Conservation (phyloP, 2,329 filamentous ascomycete species). For the Aphanocladium album region DNA sequence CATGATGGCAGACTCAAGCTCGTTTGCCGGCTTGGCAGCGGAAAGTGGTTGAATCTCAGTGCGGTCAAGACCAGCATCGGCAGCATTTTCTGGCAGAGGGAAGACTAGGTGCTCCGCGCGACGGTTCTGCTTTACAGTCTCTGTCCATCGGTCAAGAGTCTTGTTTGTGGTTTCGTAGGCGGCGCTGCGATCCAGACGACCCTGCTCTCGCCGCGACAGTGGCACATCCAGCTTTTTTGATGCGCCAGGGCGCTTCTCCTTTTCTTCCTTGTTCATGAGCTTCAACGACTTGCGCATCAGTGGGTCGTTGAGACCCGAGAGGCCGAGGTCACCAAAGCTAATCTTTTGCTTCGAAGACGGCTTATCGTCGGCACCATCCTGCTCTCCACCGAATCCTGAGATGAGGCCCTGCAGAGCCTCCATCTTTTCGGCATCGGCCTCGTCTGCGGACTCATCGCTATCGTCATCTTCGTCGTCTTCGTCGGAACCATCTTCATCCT, state of each 20-base stretch:
- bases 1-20: slow-evolving; percentile 81
- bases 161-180: slow-evolving; percentile 91
- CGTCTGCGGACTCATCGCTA: slow-evolving; percentile 48
- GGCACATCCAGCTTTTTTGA: slow-evolving; percentile 74
- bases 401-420: slow-evolving; percentile 65
- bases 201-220: slow-evolving; percentile 79
- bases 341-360: slow-evolving; percentile 59
- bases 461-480: slow-evolving; percentile 47
- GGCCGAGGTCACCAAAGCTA: slow-evolving; percentile 66
- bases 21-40: slow-evolving; percentile 62
- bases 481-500: slow-evolving; percentile 28
- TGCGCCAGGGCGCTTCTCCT: slow-evolving; percentile 39
- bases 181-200: slow-evolving; percentile 71
- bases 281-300: slow-evolving; percentile 75
- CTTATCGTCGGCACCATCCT: slow-evolving; percentile 41
- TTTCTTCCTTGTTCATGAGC: slow-evolving; percentile 61
- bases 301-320: slow-evolving; percentile 67
- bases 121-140: slow-evolving; percentile 91
- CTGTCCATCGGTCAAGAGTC: slow-evolving; percentile 83
- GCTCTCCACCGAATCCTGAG: slow-evolving; percentile 59
- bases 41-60: slow-evolving; percentile 62
- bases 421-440: slow-evolving; percentile 50
- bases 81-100: slow-evolving; percentile 70
- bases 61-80: slow-evolving; percentile 53
- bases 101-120: slow-evolving; percentile 87